A percentile compares a stretch with the other conserved stretches of the same genome.
These are phyloP conservation scores for Sonneratia alba DNA, from an alignment of 345 rosid species.

Conservation along the genomic window DNA sequence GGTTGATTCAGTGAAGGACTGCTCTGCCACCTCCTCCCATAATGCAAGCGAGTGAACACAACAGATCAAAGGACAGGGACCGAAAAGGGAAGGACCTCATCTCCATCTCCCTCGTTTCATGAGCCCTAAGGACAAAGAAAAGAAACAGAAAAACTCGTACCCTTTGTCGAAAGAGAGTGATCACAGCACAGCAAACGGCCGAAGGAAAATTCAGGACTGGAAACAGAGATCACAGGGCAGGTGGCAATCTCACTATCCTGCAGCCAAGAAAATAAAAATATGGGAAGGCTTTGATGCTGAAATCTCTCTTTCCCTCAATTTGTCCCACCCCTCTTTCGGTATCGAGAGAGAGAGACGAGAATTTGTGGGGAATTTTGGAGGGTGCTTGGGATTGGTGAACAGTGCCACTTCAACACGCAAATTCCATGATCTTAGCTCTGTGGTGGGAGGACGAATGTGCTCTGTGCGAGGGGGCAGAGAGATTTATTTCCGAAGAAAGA, in stretches of 20 bases:
- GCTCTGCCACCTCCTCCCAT: neutral
- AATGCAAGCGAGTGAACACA: neutral
- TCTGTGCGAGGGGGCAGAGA: neutral
- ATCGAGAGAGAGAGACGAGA: neutral
- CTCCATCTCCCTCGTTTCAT: neutral
- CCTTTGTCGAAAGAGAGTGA: neutral
- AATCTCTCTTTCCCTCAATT: neutral
- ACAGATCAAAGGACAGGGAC: neutral
- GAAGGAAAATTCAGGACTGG: neutral
- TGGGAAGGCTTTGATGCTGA: neutral
- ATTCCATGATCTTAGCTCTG: constrained; percentile 1
- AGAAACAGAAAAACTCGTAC: neutral
- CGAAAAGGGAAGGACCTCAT: neutral
- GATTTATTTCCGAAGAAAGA: neutral
- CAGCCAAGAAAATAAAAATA: neutral
- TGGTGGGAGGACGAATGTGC: neutral
- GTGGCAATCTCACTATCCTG: neutral
- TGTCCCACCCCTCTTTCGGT: neutral
- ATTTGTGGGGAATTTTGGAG: constrained; percentile 5
- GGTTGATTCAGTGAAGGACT: neutral
- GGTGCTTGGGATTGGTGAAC: constrained; percentile 7
- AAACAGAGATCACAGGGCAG: neutral
- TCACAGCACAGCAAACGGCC: neutral
- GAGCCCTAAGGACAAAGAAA: neutral
- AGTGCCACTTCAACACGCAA: constrained; percentile 26